A percentile compares a stretch with the other conserved stretches of the same genome.
phyloP scores from a whole-genome alignment of 176 grass and related monocot species.

The Zea luxurians region DNA sequence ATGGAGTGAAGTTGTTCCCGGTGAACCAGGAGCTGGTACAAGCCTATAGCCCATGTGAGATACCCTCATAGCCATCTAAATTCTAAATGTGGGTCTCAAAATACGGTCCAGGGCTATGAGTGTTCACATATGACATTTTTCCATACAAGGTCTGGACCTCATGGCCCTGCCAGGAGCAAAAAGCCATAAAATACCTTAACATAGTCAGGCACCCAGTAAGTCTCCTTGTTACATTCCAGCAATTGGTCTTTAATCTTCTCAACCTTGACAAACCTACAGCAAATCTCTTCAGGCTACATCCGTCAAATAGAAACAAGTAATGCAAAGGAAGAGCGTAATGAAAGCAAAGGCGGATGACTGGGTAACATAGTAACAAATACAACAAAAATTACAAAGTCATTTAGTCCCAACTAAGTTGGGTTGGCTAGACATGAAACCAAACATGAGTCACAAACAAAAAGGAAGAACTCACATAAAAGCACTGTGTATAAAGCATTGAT shows the following conservation, averaged over 20 bases:
- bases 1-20: no score
- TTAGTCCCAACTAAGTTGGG: background rate
- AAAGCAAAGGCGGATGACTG: constrained; percentile 11
- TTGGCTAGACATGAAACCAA: background rate
- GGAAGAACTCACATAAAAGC: background rate
- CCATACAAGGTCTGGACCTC: background rate
- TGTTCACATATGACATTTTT: background rate
- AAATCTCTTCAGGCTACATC: constrained; percentile 38
- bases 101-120: background rate
- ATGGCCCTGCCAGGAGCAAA: constrained; percentile 1
- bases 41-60: background rate
- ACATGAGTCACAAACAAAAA: background rate
- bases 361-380: background rate
- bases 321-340: background rate
- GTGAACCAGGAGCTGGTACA: no score
- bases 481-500: background rate
- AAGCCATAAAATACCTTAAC: constrained; percentile 72
- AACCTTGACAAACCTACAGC: constrained; percentile 91
- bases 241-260: constrained; percentile 94
- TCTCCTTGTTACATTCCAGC: constrained; percentile 90
- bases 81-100: background rate
- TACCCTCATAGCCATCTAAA: background rate
- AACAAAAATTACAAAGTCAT: background rate
- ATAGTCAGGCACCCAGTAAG: constrained; percentile 98
- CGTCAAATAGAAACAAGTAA: constrained; percentile 28